Percentiles rank a stretch among this genome's conserved stretches.
These are phyloP conservation scores for Kwoniella sp. DNA, from an alignment of 768 basidiomycete species.

Conservation along the genomic window DNA sequence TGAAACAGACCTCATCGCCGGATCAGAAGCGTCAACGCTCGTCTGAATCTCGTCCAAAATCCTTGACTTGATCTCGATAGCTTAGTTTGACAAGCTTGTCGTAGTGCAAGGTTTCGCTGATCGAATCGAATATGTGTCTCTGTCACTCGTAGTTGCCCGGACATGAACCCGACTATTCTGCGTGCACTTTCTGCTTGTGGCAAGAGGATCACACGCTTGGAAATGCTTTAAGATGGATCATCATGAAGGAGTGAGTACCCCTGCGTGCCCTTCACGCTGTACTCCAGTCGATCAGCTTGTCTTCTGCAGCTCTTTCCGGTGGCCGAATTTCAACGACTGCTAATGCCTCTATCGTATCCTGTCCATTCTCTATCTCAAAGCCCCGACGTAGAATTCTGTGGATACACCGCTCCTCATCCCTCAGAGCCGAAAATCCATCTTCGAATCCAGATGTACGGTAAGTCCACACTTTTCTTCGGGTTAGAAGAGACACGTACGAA, in stretches of 20 bases:
- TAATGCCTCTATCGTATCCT: no score
- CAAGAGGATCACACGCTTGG: conserved; percentile 97
- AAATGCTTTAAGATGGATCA: conserved; percentile 92
- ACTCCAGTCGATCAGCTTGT: no score
- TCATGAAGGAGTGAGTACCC: conserved; percentile 90
- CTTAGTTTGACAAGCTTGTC: no score
- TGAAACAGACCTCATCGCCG: no score
- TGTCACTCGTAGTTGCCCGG: conserved; percentile 69
- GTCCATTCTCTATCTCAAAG: conserved; percentile 58
- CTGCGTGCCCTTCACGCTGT: no score
- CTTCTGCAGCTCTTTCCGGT: no score
- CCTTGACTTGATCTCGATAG: not conserved
- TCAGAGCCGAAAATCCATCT: conserved; percentile 95
- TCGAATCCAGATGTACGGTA: conserved; percentile 99
- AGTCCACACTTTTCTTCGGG: conserved; percentile 54
- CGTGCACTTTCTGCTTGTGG: conserved; percentile 86
- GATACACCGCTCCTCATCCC: conserved; percentile 94
- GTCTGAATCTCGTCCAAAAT: not conserved
- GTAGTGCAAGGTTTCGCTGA: no score
- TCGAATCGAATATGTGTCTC: no score
- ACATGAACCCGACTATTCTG: conserved; percentile 75
- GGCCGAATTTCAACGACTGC: no score
- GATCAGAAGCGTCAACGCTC: not conserved
- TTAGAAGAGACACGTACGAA: not conserved
- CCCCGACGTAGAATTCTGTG: conserved; percentile 96